A percentile compares a stretch with the other conserved stretches of the same genome.
These are phyloP conservation scores for Adansonia gregorii DNA, from an alignment of 441 rosid genomes.

Conservation along the genomic window DNA sequence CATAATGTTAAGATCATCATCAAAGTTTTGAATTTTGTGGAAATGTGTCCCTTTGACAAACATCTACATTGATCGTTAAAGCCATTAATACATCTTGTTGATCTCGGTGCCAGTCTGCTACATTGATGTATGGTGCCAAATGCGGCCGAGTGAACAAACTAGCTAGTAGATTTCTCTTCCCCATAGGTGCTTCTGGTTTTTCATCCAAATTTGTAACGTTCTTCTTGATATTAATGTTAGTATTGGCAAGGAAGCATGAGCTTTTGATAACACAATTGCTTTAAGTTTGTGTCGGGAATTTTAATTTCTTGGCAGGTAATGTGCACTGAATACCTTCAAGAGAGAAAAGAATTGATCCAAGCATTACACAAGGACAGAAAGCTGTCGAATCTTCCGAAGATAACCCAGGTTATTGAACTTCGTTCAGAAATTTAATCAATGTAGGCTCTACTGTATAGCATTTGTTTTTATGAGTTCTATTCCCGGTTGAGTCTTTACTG, in stretches of 20 bases:
- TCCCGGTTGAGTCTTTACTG: not conserved
- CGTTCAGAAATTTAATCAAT: not conserved
- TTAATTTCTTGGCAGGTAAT: slow-evolving; percentile 52
- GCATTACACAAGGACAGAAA: slow-evolving; percentile 66
- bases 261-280: not conserved
- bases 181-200: not conserved
- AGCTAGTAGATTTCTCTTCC: not conserved
- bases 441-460: not conserved
- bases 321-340: slow-evolving; percentile 64
- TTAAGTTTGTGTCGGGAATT: slow-evolving; percentile 20
- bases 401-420: slow-evolving; percentile 53
- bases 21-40: not conserved
- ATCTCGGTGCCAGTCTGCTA: not conserved
- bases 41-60: not conserved
- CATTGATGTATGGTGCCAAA: not conserved
- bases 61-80: not conserved
- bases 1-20: not conserved
- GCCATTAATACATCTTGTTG: not conserved
- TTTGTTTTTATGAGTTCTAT: not conserved
- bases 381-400: slow-evolving; percentile 61
- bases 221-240: not conserved
- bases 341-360: slow-evolving; percentile 63
- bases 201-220: not conserved
- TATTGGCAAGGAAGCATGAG: not conserved
- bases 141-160: not conserved